Percentiles rank a stretch among this genome's conserved stretches.
Evolutionary conservation across 352 stramenopile species (phyloP).

Genomic region (Thalassiosira pacifica): DNA sequence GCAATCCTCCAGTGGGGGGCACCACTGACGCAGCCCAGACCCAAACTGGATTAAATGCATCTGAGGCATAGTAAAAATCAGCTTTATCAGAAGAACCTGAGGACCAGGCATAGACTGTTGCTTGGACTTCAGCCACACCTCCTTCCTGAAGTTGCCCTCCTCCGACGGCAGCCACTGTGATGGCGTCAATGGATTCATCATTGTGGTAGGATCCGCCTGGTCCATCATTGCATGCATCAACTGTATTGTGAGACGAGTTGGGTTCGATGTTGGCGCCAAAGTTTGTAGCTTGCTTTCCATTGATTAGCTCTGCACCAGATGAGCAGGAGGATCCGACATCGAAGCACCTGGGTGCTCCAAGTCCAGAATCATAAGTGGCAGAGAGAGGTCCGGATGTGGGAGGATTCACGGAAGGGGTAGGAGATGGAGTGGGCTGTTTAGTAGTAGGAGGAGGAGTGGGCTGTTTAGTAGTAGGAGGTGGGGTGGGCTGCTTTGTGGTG

Average conservation of each 20-base stretch:
- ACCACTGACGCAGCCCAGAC: conserved; percentile 4
- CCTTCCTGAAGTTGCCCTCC: conserved; percentile 3
- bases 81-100: conserved; percentile 12
- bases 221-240: conserved; percentile 16
- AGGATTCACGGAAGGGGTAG: no score
- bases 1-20: conserved; percentile 5
- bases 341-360: not conserved
- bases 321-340: not conserved
- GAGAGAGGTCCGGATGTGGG: no score
- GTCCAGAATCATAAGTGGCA: not conserved
- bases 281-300: no score
- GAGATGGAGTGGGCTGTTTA: no score
- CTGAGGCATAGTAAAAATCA: conserved; percentile 34
- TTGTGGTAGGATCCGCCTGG: not conserved
- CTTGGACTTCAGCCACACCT: not conserved
- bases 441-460: not conserved
- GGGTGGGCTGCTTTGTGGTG: no score
- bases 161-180: not conserved
- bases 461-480: no score
- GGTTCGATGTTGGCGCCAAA: not conserved
- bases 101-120: conserved; percentile 33
- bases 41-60: conserved; percentile 19
- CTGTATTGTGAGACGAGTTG: conserved; percentile 14
- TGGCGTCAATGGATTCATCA: conserved; percentile 17
- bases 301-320: not conserved